These are phyloP conservation scores for Pyrenochaeta sp. DNA, from an alignment of 2,329 filamentous ascomycete genomes.

Conservation along the genomic window DNA sequence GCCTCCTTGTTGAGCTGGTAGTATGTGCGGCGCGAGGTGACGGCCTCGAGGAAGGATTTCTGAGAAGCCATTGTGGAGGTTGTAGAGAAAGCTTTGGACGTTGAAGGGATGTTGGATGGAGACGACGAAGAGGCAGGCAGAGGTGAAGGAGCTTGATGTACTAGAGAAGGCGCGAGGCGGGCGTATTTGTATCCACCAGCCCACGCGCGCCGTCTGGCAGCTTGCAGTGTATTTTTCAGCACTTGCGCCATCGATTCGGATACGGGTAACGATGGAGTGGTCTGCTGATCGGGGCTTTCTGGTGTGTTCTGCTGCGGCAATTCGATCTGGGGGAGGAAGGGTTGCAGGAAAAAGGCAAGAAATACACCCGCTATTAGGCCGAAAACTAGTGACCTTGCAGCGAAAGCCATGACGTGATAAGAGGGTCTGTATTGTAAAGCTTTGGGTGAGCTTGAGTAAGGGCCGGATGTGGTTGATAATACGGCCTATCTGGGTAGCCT, in stretches of 20 bases:
- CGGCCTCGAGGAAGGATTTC: slow-evolving; percentile 65
- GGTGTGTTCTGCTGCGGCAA: slow-evolving; percentile 16
- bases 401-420: slow-evolving; percentile 25
- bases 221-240: slow-evolving; percentile 45
- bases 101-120: not conserved
- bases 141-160: slow-evolving; percentile 7
- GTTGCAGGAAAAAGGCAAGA: slow-evolving; percentile 35
- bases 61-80: slow-evolving; percentile 47
- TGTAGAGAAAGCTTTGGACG: slow-evolving; percentile 20
- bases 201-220: slow-evolving; percentile 26
- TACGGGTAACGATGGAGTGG: slow-evolving; percentile 16
- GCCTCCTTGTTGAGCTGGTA: slow-evolving; percentile 73
- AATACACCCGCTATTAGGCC: slow-evolving; percentile 36
- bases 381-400: slow-evolving; percentile 25
- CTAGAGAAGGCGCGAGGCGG: slow-evolving; percentile 11
- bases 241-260: slow-evolving; percentile 37
- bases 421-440: slow-evolving; percentile 9
- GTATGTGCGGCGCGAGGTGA: slow-evolving; percentile 72
- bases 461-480: too few species aligned
- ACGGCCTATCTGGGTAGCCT: too few species aligned
- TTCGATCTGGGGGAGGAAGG: slow-evolving; percentile 23
- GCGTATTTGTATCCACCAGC: slow-evolving; percentile 26
- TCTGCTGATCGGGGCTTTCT: too few species aligned
- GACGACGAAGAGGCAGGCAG: slow-evolving; percentile 12
- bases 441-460: too few species aligned